Base-by-base conservation (phyloP, 2,329 filamentous ascomycete species). In the Cryphonectria parasitica region DNA sequence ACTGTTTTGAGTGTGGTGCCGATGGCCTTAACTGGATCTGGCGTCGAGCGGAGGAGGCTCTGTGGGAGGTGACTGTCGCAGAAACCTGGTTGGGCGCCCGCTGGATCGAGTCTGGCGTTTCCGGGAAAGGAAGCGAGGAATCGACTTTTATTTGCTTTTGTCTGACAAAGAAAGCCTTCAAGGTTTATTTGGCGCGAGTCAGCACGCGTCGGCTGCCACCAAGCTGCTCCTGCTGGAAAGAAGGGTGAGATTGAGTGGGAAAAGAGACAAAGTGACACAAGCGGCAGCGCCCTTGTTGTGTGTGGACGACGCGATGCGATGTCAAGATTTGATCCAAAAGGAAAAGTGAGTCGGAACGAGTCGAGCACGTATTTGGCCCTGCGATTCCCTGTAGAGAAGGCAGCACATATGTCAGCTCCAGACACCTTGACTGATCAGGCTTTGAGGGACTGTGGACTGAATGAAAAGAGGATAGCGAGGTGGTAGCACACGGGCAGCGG, bases 11-110 rank as follows among this genome's bases (percentile, higher is more conserved):
- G 87, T 83, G 85, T 88, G 84, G 85, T 88, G 86, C 86, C 85
- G 86, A 88, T 84, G 85, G 85, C 85, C 87, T 89, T 88, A 88
- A 87, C 87, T 89, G 83, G 84, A 88, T 89, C 86, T 87, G 87
- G 87, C 82, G 83, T 83, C 82, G 83, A 83, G 83, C 83, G 85
- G 83, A 84, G 65, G 83, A 83, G 82, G 79, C 77, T 78, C 77
- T 79, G 76, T 78, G 77, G 82, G 78, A 79, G 78, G 76, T 78
- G 79, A 80, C 81, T 82, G 83, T 87, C 81, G 84, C 84, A 84
- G 83, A 85, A 84, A 84, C 83, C 83, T 85, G 85, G 85, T 86
- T 86, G 83, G 84, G 82, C 77, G 77, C 77, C 80, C 66, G 79
- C 82, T 84, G 79, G 79, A 83, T 84, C 77, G 82, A 84, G 82